Conservation (phyloP, 2,329 filamentous ascomycete genomes). For the Fusarium euwallaceae region DNA sequence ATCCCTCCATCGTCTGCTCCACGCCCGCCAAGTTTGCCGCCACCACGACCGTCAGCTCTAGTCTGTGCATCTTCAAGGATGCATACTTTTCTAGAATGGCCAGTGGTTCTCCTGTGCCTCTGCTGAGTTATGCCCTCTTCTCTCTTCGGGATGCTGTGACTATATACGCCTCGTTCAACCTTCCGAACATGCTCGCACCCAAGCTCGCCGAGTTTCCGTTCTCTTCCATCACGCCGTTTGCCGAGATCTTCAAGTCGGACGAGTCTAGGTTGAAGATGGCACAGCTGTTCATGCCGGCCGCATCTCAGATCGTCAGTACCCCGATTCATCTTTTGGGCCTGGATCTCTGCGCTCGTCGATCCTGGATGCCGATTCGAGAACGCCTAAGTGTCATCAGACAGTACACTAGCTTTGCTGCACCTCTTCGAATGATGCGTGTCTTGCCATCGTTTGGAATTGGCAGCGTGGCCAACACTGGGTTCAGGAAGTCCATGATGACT, state of each 20-base stretch:
- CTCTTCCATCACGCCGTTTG: conserved; percentile 30
- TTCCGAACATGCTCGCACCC: conserved; percentile 41
- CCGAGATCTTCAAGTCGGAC: conserved; percentile 36
- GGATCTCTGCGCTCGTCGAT: conserved; percentile 37
- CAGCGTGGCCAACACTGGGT: conserved; percentile 42
- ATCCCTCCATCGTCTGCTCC: conserved; percentile 36
- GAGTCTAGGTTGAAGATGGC: conserved; percentile 43
- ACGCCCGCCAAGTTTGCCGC: conserved; percentile 42
- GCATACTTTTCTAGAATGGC: conserved; percentile 40
- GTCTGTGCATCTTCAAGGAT: conserved; percentile 36
- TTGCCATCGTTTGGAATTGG: conserved; percentile 43
- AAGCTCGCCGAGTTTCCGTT: conserved; percentile 41
- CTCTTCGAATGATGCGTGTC: conserved; percentile 40
- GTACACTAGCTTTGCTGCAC: conserved; percentile 36
- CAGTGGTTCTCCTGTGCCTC: conserved; percentile 32
- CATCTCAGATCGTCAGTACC: conserved; percentile 41
- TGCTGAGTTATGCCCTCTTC: conserved; percentile 42
- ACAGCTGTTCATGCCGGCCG: conserved; percentile 41
- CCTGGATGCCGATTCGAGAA: conserved; percentile 31
- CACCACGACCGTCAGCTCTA: conserved; percentile 27
- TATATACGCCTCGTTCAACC: conserved; percentile 45
- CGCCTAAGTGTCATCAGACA: conserved; percentile 30
- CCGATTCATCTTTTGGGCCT: conserved; percentile 43
- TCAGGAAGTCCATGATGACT: conserved; percentile 39
- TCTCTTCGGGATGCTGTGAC: conserved; percentile 42